Evolutionary conservation across 108 stramenopile genomes (phyloP).

Genomic region (Pseudonitzschia multistriata): DNA sequence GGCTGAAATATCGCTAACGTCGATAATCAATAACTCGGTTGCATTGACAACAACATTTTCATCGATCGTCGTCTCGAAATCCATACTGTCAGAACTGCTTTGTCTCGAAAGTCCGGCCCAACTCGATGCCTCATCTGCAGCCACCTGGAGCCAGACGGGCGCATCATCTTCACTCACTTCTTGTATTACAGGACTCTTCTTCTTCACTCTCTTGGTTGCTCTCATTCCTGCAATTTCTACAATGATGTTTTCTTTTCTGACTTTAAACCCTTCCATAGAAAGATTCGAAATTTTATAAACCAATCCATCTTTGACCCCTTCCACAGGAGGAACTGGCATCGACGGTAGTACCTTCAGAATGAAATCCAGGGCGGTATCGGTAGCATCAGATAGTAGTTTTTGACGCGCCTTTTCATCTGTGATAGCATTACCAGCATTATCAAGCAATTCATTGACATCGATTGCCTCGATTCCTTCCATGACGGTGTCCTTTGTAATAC

Average conservation of each 20-base stretch:
- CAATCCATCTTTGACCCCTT: slow-evolving; percentile 84
- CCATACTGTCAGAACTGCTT: slow-evolving; percentile 24
- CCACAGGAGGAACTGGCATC: slow-evolving; percentile 86
- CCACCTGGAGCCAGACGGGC: neutral
- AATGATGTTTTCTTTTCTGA: slow-evolving; percentile 80
- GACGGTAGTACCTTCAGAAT: slow-evolving; percentile 78
- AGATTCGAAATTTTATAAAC: slow-evolving; percentile 82
- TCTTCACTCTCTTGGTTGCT: slow-evolving; percentile 48
- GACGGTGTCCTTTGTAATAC: slow-evolving; percentile 74
- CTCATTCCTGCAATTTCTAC: slow-evolving; percentile 88
- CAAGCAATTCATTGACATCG: slow-evolving; percentile 75
- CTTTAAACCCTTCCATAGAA: slow-evolving; percentile 87
- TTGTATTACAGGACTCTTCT: neutral
- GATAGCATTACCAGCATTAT: slow-evolving; percentile 70
- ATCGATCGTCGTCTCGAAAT: slow-evolving; percentile 24
- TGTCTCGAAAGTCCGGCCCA: neutral
- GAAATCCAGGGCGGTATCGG: slow-evolving; percentile 85
- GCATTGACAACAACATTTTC: slow-evolving; percentile 55
- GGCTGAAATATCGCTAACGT: slow-evolving; percentile 81
- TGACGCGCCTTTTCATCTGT: slow-evolving; percentile 77
- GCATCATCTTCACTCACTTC: slow-evolving; percentile 3
- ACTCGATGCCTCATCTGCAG: neutral
- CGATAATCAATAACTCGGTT: slow-evolving; percentile 81
- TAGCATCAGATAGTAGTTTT: slow-evolving; percentile 75
- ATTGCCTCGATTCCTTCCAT: slow-evolving; percentile 73